phyloP scores from a whole-genome alignment of 2,329 filamentous ascomycete species.

The Ophioceras dolichostomum region DNA sequence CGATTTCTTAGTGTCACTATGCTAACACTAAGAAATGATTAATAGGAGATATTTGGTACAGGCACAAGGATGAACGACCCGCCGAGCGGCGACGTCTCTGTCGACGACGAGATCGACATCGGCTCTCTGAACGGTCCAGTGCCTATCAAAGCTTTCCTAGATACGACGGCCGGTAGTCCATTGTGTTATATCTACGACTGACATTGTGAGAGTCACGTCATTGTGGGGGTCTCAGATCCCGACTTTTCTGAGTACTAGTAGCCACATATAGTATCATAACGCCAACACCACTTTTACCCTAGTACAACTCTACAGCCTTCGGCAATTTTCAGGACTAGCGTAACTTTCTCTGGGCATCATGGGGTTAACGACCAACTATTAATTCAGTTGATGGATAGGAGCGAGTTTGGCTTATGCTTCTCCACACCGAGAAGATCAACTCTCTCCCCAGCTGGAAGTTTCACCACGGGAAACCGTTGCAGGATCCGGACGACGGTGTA shows the following conservation, averaged over 20 bases:
- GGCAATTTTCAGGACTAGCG: background rate
- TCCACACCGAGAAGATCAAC: background rate
- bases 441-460: background rate
- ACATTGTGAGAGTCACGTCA: too few species aligned
- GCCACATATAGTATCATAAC: too few species aligned
- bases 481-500: constrained; percentile 1
- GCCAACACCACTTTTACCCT: too few species aligned
- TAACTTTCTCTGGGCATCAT: background rate
- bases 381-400: too few species aligned
- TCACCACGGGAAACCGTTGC: background rate
- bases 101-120: constrained; percentile 23
- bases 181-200: constrained; percentile 8
- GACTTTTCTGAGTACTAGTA: too few species aligned
- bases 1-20: background rate
- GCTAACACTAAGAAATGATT: background rate
- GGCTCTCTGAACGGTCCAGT: constrained; percentile 20
- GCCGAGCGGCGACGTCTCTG: constrained; percentile 25
- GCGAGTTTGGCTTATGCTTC: background rate
- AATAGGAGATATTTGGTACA: constrained; percentile 23
- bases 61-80: constrained; percentile 27
- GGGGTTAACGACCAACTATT: background rate
- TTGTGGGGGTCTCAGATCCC: too few species aligned
- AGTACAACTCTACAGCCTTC: background rate
- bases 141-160: constrained; percentile 22
- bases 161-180: constrained; percentile 21